Conservation (phyloP, 176 grass and related monocot genomes). For the Otatea glauca region DNA sequence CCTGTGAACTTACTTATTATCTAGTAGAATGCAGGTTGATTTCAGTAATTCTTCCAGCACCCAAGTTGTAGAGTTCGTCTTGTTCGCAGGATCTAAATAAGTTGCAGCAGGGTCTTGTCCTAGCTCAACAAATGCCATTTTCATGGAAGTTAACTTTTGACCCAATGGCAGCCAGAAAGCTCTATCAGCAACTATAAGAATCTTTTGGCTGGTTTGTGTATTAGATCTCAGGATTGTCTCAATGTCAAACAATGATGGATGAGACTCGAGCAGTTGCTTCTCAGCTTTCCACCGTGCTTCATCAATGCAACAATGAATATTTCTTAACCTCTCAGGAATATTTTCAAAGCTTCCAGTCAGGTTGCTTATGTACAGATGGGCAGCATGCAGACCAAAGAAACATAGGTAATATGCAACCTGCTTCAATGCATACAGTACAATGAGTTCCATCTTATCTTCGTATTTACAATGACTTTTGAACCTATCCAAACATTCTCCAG, state of each 20-base stretch:
- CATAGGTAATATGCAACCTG: slow-evolving; percentile 79
- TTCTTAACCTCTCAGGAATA: slow-evolving; percentile 59
- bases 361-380: slow-evolving; percentile 67
- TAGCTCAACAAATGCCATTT: slow-evolving; percentile 52
- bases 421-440: slow-evolving; percentile 66
- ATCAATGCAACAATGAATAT: slow-evolving; percentile 54
- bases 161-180: slow-evolving; percentile 71
- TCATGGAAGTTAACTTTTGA: slow-evolving; percentile 63
- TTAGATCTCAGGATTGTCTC: slow-evolving; percentile 59
- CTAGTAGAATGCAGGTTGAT: slow-evolving; percentile 64
- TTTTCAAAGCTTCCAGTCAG: slow-evolving; percentile 53
- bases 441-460: slow-evolving; percentile 57
- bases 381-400: slow-evolving; percentile 73
- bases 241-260: slow-evolving; percentile 64
- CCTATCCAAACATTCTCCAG: slow-evolving; percentile 44
- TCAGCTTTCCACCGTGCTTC: slow-evolving; percentile 52
- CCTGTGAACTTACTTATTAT: slow-evolving; percentile 58
- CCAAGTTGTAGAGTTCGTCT: slow-evolving; percentile 43
- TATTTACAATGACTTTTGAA: slow-evolving; percentile 33
- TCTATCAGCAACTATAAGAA: slow-evolving; percentile 64
- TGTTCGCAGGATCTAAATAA: slow-evolving; percentile 40
- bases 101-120: slow-evolving; percentile 35
- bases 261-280: slow-evolving; percentile 51
- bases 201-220: slow-evolving; percentile 44
- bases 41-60: slow-evolving; percentile 43